phyloP scores from a whole-genome alignment of 768 basidiomycete genomes.

The Lanmaoa rubissima region DNA sequence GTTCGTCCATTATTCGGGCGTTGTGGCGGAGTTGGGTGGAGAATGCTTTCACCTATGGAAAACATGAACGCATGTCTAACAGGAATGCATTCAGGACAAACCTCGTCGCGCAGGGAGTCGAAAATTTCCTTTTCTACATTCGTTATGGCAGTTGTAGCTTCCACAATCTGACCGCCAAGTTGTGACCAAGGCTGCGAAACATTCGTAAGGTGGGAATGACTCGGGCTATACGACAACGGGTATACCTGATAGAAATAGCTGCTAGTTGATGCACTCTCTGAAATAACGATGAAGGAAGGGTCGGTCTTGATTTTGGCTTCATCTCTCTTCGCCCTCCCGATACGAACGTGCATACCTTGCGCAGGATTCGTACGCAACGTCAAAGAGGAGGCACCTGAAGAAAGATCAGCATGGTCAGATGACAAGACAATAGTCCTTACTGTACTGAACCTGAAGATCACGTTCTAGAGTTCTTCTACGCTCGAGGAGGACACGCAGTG shows the following conservation, averaged over 20 bases:
- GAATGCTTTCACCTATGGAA: slow-evolving; percentile 57
- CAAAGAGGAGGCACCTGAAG: slow-evolving; percentile 65
- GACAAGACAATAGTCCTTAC: slow-evolving; percentile 35
- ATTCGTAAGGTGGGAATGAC: not conserved
- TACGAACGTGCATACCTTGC: slow-evolving; percentile 75
- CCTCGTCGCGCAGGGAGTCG: slow-evolving; percentile 64
- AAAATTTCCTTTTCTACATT: slow-evolving; percentile 73
- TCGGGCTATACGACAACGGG: not conserved
- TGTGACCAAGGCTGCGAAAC: slow-evolving; percentile 64
- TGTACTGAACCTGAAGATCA: slow-evolving; percentile 50
- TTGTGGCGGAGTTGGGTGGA: slow-evolving; percentile 64
- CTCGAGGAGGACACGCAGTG: slow-evolving; percentile 43
- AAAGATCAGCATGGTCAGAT: slow-evolving; percentile 9
- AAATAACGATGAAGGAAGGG: slow-evolving; percentile 53
- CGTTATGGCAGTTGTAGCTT: slow-evolving; percentile 50
- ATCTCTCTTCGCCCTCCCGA: slow-evolving; percentile 64
- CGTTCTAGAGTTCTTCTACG: slow-evolving; percentile 53
- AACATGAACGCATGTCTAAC: not conserved
- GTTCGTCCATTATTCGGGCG: slow-evolving; percentile 77
- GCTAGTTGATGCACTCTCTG: slow-evolving; percentile 63
- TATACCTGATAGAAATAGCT: slow-evolving; percentile 65
- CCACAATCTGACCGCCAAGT: slow-evolving; percentile 66
- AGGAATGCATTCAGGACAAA: slow-evolving; percentile 21
- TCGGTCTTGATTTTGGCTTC: slow-evolving; percentile 46
- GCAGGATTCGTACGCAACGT: slow-evolving; percentile 66